phyloP scores from a whole-genome alignment of 139 green algal genomes.

The Tetradesmus lagerheimii region DNA sequence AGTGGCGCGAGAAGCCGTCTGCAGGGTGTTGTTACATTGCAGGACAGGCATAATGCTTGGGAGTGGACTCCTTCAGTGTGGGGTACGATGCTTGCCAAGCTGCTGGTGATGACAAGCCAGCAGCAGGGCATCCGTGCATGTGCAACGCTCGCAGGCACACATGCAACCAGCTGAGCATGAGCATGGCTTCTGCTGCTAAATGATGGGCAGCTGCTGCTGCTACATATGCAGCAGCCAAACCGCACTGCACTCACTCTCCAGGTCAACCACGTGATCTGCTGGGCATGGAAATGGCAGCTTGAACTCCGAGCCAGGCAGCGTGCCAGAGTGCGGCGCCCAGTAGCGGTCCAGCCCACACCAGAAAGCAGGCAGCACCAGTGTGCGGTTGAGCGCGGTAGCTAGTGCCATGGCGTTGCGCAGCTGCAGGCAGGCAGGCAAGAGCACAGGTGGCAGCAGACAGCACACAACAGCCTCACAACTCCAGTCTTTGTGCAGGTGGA shows the following conservation, averaged over 20 bases:
- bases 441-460: background rate
- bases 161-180: too few species aligned
- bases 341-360: slow-evolving; percentile 89
- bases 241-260: slow-evolving; percentile 80
- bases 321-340: slow-evolving; percentile 91
- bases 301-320: slow-evolving; percentile 84
- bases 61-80: too few species aligned
- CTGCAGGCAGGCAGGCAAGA: slow-evolving; percentile 35
- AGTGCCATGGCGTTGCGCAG: slow-evolving; percentile 72
- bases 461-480: background rate
- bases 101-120: too few species aligned
- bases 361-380: slow-evolving; percentile 84
- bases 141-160: too few species aligned
- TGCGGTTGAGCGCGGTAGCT: slow-evolving; percentile 68
- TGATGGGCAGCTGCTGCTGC: too few species aligned
- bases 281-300: slow-evolving; percentile 88
- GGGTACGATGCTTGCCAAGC: too few species aligned
- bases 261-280: slow-evolving; percentile 92
- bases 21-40: too few species aligned
- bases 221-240: too few species aligned
- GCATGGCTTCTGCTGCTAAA: too few species aligned
- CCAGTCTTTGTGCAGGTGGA: background rate
- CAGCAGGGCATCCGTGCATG: too few species aligned
- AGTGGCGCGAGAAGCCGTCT: slow-evolving; percentile 3
- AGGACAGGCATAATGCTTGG: too few species aligned